Base-by-base conservation (phyloP, 2,329 filamentous ascomycete species). In the Trichophyton mentagrophytes region DNA sequence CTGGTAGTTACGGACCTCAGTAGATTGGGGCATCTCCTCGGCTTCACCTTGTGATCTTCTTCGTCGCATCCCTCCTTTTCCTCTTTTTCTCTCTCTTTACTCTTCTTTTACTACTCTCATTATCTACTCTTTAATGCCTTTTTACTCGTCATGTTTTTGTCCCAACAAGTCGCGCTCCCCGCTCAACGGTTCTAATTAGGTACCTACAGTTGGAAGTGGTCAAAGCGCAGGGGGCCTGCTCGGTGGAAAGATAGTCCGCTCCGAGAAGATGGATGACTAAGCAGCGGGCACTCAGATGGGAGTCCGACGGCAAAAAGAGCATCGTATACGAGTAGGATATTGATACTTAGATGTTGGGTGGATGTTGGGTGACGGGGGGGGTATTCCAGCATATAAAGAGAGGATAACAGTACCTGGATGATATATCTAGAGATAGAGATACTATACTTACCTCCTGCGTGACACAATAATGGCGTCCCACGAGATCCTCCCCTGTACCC, bases 401-500 rank as follows among this genome's bases (percentile, higher is more conserved):
- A 46, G 42, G 8, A 15, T 0, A 3, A 20, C 3, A 46, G 2
- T n/a, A 46, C 17, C 5, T 17, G 15, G 9, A 13, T 22, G 27
- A 30, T 30, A 38, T 13, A 38, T 9, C 33, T 13, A 38, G 9
- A 38, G n/a, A 46, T 46, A 46, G 15, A 46, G 42, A 46, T 46
- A n/a, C 6, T 46, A n/a, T 46, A 46, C 33, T 38, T 13, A 38
- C 33, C 33, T 38, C 33, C 33, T 38, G 11, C 33, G 33, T 13
- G 42, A 46, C 17, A 46, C 11, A 20, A 46, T 44, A 22, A 46
- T 44, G 40, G 17, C 44, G 25, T 9, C 5, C 17, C 3, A 47
- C 20, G 20, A 17, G 17, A 57, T 67, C 36, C 59, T 67, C 15
- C 63, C 64, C 11, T 62, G 61, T n/a, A 15, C 49, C 13, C 22